phyloP scores from a whole-genome alignment of 768 basidiomycete species.

The Tricholoma bakamatsutake region DNA sequence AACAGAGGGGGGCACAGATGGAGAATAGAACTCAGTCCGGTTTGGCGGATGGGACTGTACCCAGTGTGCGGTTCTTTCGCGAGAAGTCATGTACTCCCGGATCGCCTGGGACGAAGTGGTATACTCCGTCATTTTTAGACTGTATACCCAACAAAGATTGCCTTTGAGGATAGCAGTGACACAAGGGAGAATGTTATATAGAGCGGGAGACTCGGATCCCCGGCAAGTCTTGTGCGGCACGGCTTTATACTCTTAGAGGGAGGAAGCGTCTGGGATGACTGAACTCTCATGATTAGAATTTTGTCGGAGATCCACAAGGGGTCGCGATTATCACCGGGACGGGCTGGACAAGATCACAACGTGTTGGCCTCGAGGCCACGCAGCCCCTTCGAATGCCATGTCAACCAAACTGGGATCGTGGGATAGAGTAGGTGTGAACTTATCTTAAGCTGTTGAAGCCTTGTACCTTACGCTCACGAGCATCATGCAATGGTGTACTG shows the following conservation, averaged over 20 bases:
- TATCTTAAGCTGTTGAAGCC: neutral
- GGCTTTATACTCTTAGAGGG: conserved; percentile 28
- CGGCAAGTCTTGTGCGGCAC: conserved; percentile 19
- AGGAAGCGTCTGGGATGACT: conserved; percentile 14
- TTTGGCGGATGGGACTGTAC: conserved; percentile 37
- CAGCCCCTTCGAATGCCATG: conserved; percentile 11
- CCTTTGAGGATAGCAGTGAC: conserved; percentile 4
- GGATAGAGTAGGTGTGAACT: conserved; percentile 5
- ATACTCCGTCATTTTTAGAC: conserved; percentile 55
- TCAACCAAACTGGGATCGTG: conserved; percentile 16
- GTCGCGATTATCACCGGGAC: conserved; percentile 26
- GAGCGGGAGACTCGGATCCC: conserved; percentile 22
- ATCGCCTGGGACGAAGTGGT: conserved; percentile 52
- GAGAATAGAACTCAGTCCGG: conserved; percentile 44
- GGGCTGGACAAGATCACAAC: conserved; percentile 41
- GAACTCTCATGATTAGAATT: conserved; percentile 24
- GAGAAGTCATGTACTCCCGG: conserved; percentile 51
- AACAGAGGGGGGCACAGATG: conserved; percentile 50
- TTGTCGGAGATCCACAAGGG: conserved; percentile 27
- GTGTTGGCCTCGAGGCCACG: conserved; percentile 39
- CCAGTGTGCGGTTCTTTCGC: conserved; percentile 63
- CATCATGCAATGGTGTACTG: neutral
- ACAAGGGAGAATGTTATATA: conserved; percentile 14
- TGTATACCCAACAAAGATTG: conserved; percentile 10
- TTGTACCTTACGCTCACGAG: neutral